A percentile compares a stretch with the other conserved stretches of the same genome.
Evolutionary conservation across 805 yeast species (phyloP).

Genomic region (Myxozyma vanderwaltii): DNA sequence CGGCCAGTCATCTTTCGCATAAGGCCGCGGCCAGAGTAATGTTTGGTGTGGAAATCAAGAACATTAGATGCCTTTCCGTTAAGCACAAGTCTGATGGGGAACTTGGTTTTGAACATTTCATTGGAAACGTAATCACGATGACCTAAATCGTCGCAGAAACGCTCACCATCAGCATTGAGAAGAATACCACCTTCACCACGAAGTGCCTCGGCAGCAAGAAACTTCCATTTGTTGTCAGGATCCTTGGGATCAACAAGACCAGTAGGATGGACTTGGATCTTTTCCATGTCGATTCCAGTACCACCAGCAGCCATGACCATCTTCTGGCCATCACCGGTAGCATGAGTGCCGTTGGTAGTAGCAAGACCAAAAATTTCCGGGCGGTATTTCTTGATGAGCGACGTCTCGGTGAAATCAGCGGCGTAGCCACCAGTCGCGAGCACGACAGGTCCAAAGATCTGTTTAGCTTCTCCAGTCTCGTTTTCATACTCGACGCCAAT

Average conservation of each 20-base stretch:
- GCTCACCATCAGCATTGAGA: conserved; percentile 53
- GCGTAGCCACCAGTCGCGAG: conserved; percentile 70
- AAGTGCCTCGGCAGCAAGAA: conserved; percentile 66
- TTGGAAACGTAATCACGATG: conserved; percentile 63
- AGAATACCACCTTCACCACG: conserved; percentile 69
- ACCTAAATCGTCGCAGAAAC: conserved; percentile 63
- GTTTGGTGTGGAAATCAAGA: conserved; percentile 56
- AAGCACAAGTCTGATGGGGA: conserved; percentile 54
- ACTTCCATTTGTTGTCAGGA: conserved; percentile 53
- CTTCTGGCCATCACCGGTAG: conserved; percentile 66
- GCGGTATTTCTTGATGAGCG: conserved; percentile 56
- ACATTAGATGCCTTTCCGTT: conserved; percentile 51
- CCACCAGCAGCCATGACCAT: conserved; percentile 53
- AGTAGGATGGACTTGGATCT: conserved; percentile 70
- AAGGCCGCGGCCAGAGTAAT: conserved; percentile 57
- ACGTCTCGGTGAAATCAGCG: conserved; percentile 57
- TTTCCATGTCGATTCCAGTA: conserved; percentile 61
- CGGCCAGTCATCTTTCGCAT: conserved; percentile 52
- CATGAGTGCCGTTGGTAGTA: conserved; percentile 62
- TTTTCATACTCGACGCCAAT: conserved; percentile 48
- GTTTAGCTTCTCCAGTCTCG: conserved; percentile 37
- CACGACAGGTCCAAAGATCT: conserved; percentile 57
- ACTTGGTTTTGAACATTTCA: conserved; percentile 52
- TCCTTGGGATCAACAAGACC: conserved; percentile 61
- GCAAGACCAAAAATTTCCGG: conserved; percentile 61